phyloP scores from a whole-genome alignment of 1,284 basidiomycete species.

The Moesziomyces sp. region DNA sequence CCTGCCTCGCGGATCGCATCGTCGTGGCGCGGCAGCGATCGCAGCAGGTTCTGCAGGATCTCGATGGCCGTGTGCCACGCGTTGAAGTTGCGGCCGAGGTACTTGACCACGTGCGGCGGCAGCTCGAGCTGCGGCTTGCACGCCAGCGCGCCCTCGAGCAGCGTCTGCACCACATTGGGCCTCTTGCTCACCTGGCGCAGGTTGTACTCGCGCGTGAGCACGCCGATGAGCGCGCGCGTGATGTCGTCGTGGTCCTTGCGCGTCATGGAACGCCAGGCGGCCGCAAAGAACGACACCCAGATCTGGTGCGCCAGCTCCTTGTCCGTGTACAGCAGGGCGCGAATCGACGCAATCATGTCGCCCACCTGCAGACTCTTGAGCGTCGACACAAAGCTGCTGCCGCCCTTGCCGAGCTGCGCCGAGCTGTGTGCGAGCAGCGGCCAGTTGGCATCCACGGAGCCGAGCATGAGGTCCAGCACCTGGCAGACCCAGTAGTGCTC shows the following conservation, averaged over 20 bases:
- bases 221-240: constrained; percentile 87
- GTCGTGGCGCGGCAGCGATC: constrained; percentile 77
- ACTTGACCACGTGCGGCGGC: constrained; percentile 95
- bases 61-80: constrained; percentile 94
- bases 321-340: constrained; percentile 86
- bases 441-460: constrained; percentile 68
- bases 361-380: constrained; percentile 44
- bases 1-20: constrained; percentile 82
- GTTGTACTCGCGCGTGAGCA: constrained; percentile 94
- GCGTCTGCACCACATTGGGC: constrained; percentile 94
- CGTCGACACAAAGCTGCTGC: constrained; percentile 46
- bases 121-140: constrained; percentile 87
- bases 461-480: constrained; percentile 87
- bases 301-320: constrained; percentile 80
- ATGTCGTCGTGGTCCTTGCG: constrained; percentile 88
- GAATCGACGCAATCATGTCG: constrained; percentile 73
- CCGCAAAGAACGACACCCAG: constrained; percentile 90
- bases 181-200: constrained; percentile 86
- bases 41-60: constrained; percentile 81
- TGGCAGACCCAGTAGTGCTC: constrained; percentile 96
- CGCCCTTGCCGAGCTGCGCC: constrained; percentile 31
- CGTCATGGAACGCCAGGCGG: constrained; percentile 87
- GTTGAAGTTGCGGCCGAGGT: constrained; percentile 93
- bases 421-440: constrained; percentile 44
- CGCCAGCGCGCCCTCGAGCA: constrained; percentile 84